A percentile compares a stretch with the other conserved stretches of the same genome.
Evolutionary conservation across 2,329 filamentous ascomycete species (phyloP).

Genomic region (Fusarium sp.): DNA sequence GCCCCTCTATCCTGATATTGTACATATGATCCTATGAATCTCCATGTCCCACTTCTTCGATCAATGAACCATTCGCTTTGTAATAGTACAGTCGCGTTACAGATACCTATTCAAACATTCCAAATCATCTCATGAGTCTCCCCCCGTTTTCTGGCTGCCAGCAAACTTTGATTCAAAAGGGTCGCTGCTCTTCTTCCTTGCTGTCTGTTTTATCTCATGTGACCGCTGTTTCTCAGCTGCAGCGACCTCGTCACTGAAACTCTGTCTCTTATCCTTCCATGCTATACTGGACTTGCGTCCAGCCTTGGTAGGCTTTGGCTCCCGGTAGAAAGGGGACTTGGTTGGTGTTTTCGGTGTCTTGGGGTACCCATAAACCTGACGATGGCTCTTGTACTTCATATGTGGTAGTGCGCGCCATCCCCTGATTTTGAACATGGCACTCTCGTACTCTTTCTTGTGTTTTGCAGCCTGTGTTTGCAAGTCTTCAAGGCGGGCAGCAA

Average conservation of each 20-base stretch:
- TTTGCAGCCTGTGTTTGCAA: constrained; percentile 45
- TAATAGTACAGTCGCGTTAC: constrained; percentile 37
- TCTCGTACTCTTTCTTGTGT: constrained; percentile 47
- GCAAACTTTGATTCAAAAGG: constrained; percentile 27
- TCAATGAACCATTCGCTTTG: constrained; percentile 33
- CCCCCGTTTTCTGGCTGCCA: constrained; percentile 7
- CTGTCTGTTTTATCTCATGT: constrained; percentile 17
- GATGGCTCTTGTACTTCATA: constrained; percentile 49
- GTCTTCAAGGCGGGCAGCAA: constrained; percentile 36
- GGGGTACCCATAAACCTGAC: constrained; percentile 48
- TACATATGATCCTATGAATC: constrained; percentile 30
- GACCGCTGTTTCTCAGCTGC: constrained; percentile 20
- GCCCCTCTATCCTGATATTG: constrained; percentile 27
- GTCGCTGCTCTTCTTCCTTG: constrained; percentile 17
- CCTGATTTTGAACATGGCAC: constrained; percentile 49
- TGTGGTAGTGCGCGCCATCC: constrained; percentile 45
- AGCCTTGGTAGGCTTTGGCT: not conserved
- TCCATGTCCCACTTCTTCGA: constrained; percentile 2
- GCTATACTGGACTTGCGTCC: constrained; percentile 13
- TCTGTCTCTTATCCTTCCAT: constrained; percentile 18
- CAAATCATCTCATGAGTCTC: constrained; percentile 20
- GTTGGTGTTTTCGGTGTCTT: constrained; percentile 36
- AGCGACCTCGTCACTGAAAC: constrained; percentile 25
- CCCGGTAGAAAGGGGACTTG: constrained; percentile 36
- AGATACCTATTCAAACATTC: constrained; percentile 32